Conservation (phyloP, 495 filamentous ascomycete genomes). For the Neurospora pannonica region DNA sequence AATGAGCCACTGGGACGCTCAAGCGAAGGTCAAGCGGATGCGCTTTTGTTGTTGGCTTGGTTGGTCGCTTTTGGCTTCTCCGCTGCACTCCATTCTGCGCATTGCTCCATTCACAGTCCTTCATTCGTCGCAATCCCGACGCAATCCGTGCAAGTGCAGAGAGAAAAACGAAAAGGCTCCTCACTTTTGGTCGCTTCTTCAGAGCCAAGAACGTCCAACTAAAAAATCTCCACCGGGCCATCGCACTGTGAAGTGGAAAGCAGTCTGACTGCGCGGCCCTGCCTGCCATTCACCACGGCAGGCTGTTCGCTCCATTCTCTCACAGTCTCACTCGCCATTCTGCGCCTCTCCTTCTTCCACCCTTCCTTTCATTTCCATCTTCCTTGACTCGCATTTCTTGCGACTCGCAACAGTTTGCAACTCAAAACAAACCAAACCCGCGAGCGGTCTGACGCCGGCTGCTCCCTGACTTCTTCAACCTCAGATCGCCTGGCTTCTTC, state of each 20-base stretch:
- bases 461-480: neutral
- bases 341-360: conserved; percentile 5
- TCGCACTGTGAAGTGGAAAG: neutral
- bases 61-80: neutral
- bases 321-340: conserved; percentile 5
- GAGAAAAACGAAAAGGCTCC: neutral
- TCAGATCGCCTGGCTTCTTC: neutral
- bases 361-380: conserved; percentile 3
- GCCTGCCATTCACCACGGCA: neutral
- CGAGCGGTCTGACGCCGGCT: neutral
- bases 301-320: neutral
- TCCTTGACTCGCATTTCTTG: neutral
- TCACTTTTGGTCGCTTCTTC: neutral
- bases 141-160: neutral
- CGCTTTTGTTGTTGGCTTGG: neutral
- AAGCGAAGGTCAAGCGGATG: neutral
- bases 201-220: neutral
- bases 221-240: neutral
- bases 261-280: neutral
- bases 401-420: neutral
- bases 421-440: neutral
- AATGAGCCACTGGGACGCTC: neutral
- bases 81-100: neutral
- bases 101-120: neutral
- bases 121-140: neutral